phyloP scores from a whole-genome alignment of 345 rosid species.

The Citrus hindsii region DNA sequence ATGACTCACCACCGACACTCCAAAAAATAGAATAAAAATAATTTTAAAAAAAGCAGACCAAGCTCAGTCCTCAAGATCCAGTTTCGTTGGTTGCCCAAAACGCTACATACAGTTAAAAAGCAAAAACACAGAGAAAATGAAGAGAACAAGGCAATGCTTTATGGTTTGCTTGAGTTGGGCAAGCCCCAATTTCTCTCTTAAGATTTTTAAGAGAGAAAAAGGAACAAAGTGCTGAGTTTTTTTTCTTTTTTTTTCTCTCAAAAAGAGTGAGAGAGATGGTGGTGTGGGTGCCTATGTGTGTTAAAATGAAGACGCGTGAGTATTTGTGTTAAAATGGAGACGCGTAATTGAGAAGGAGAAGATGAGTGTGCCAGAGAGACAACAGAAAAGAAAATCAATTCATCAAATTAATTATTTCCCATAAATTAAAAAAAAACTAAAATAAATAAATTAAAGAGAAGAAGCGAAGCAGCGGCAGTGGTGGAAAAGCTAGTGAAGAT shows the following conservation, averaged over 20 bases:
- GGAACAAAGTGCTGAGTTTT: not conserved
- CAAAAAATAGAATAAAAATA: too few species aligned
- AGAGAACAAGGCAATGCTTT: not conserved
- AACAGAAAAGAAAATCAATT: not conserved
- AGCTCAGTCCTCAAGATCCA: slow-evolving; percentile 32
- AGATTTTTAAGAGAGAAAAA: not conserved
- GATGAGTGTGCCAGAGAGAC: slow-evolving; percentile 15
- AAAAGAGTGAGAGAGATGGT: slow-evolving; percentile 13
- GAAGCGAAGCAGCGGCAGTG: not conserved
- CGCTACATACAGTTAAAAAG: slow-evolving; percentile 10
- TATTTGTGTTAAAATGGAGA: slow-evolving; percentile 23
- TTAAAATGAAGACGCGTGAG: not conserved
- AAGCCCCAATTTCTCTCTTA: too few species aligned
- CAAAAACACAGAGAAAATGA: slow-evolving; percentile 11
- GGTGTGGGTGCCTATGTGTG: not conserved
- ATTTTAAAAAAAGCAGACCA: not conserved
- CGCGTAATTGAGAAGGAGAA: slow-evolving; percentile 32
- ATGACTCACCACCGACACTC: slow-evolving; percentile 31
- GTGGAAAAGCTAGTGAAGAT: not conserved
- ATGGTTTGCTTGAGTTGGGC: not conserved
- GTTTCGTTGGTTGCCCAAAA: not conserved
- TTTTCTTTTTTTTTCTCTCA: too few species aligned
- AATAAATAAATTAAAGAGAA: not conserved
- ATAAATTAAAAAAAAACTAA: not conserved
- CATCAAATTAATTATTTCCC: not conserved